Evolutionary conservation across 208 protist genomes (phyloP).

Genomic region (Wallacemonas rigidus): DNA sequence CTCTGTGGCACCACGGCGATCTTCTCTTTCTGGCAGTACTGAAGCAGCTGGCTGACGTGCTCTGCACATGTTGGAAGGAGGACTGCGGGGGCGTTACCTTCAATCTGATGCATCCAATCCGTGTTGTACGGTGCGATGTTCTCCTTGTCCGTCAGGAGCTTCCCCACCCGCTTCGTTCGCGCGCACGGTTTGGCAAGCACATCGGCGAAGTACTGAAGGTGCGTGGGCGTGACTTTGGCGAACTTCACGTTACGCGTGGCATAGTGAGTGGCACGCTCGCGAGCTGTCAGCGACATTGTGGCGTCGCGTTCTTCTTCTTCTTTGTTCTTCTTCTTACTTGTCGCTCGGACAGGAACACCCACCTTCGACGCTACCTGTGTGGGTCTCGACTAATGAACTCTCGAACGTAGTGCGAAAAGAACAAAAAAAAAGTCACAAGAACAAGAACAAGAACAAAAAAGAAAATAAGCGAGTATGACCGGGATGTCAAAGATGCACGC

Average conservation of each 20-base stretch:
- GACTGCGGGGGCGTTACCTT: constrained; percentile 52
- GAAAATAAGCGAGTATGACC: background rate
- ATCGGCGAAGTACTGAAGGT: constrained; percentile 53
- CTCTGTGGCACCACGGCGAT: constrained; percentile 96
- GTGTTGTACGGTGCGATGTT: constrained; percentile 62
- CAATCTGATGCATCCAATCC: constrained; percentile 73
- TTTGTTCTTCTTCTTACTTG: no score
- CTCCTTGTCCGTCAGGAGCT: constrained; percentile 42
- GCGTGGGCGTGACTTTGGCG: constrained; percentile 39
- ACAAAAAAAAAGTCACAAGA: constrained; percentile 15
- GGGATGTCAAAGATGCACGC: no score
- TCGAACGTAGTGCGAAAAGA: background rate
- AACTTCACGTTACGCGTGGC: constrained; percentile 55
- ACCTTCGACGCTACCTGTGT: no score
- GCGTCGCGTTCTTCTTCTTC: no score
- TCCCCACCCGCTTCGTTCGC: constrained; percentile 43
- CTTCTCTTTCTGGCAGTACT: constrained; percentile 91
- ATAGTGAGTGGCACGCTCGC: constrained; percentile 65
- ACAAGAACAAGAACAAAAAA: constrained; percentile 1
- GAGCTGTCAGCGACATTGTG: constrained; percentile 32
- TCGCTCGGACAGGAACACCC: no score
- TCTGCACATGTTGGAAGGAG: constrained; percentile 58
- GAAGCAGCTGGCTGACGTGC: constrained; percentile 78
- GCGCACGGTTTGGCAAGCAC: constrained; percentile 54
- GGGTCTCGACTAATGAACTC: no score